Evolutionary conservation across 2,329 filamentous ascomycete genomes (phyloP).

Genomic region (Rugonectria rugulosa): DNA sequence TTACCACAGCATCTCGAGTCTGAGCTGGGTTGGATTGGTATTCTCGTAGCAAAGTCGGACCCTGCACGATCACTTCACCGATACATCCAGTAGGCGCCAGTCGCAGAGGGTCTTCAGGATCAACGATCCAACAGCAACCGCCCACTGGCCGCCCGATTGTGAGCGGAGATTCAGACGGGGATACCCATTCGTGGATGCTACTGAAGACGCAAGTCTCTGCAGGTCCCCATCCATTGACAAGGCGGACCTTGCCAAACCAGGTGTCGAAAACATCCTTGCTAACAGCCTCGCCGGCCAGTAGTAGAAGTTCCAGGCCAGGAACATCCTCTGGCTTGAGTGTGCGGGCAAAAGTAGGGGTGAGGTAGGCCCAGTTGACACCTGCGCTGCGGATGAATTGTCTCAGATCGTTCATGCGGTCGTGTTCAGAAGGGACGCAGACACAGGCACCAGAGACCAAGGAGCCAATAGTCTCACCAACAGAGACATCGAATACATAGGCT

Average conservation of each 20-base stretch:
- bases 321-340: slow-evolving; percentile 10
- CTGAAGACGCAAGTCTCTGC: slow-evolving; percentile 3
- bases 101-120: background rate
- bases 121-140: slow-evolving; percentile 42
- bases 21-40: slow-evolving; percentile 32
- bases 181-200: slow-evolving; percentile 2
- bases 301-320: slow-evolving; percentile 1
- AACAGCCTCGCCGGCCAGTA: slow-evolving; percentile 12
- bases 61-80: slow-evolving; percentile 2
- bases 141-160: slow-evolving; percentile 8
- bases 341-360: slow-evolving; percentile 14
- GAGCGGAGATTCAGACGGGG: background rate
- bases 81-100: slow-evolving; percentile 4
- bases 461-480: slow-evolving; percentile 14
- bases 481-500: slow-evolving; percentile 11
- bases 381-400: background rate
- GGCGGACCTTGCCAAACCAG: slow-evolving; percentile 3
- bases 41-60: slow-evolving; percentile 29
- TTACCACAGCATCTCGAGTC: slow-evolving; percentile 38
- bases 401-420: slow-evolving; percentile 10
- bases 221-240: slow-evolving; percentile 10
- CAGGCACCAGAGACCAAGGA: slow-evolving; percentile 19
- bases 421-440: slow-evolving; percentile 17
- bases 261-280: slow-evolving; percentile 1
- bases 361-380: slow-evolving; percentile 4